Base-by-base conservation (phyloP, 2,329 filamentous ascomycete species). In the Beauveria asiatica region DNA sequence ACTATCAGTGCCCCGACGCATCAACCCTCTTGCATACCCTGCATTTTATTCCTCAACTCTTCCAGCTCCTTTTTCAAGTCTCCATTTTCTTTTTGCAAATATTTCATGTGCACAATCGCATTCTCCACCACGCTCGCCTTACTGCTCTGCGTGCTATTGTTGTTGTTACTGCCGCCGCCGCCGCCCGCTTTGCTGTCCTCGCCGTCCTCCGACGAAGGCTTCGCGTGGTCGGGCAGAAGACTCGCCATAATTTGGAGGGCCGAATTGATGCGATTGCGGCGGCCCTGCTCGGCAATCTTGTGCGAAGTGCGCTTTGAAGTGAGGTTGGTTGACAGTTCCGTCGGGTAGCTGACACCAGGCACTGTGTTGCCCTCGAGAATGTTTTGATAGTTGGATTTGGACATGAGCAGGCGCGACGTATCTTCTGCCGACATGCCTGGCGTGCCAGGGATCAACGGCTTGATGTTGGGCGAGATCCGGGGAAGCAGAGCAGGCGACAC, bases 111-210 rank as follows among this genome's bases (percentile, higher is more conserved):
- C 61, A 92, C 87, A 67, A 97, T 97, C 1, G 94, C 94, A 75
- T 90, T 87, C 74, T 99, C 94, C n/a, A 99, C 94, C 1, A 95
- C 97, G 66, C 90, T 96, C 1, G 94, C 94, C 73, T 97, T 99
- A 75, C 92, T 97, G 68, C 87, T 92, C 37, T 88, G 85, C 57
- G 84, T 81, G 61, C 75, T 78, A 8, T 33, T 37, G 39, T 39
- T 59, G 23, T 44, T 59, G 23, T 44, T 44, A 44, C 13, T 49
- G 17, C 33, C 8, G 16, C 39, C 19, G 9, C 39, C 19, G 9
- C 72, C 73, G 7, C 72, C 73, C 58, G 75, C 75, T 67, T 80
- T 80, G 7, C 70, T 74, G 1, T 78, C 78, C 27, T 78, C 79
- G 19, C 74, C 76, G 49, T 76, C 75, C 30, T 68, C 73, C 16